A percentile compares a stretch with the other conserved stretches of the same genome.
Conservation (phyloP, 2,329 filamentous ascomycete species). For the Colletotrichum siamense region DNA sequence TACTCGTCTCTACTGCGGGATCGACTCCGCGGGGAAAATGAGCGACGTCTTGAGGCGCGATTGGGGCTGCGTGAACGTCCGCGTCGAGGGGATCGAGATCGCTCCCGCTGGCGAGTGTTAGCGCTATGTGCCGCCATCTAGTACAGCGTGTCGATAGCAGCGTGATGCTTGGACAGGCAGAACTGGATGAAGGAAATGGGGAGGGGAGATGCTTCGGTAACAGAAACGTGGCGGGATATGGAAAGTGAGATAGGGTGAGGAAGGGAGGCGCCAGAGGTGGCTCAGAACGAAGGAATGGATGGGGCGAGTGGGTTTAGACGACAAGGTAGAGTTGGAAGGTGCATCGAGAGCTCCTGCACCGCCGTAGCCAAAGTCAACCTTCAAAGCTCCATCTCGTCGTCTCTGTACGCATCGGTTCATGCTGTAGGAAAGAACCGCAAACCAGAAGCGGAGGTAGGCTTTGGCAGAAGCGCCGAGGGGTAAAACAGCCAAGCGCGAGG, state of each 20-base stretch:
- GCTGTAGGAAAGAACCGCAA: neutral
- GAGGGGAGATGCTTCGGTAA: neutral
- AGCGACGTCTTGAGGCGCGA: slow-evolving; percentile 72
- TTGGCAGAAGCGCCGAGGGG: neutral
- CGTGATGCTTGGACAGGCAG: neutral
- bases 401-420: neutral
- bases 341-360: neutral
- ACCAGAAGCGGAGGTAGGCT: neutral
- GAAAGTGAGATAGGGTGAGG: neutral
- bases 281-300: neutral
- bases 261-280: slow-evolving; percentile 14
- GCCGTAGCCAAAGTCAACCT: neutral
- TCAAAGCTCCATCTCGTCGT: neutral
- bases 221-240: neutral
- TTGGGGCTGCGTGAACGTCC: slow-evolving; percentile 85
- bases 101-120: slow-evolving; percentile 71
- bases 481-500: neutral
- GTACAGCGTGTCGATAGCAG: neutral
- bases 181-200: neutral
- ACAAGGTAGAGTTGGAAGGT: neutral
- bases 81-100: slow-evolving; percentile 78
- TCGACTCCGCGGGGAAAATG: slow-evolving; percentile 80
- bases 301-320: neutral
- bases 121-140: slow-evolving; percentile 19
- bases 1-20: slow-evolving; percentile 81